phyloP scores from a whole-genome alignment of 2,329 filamentous ascomycete genomes.

The Ophiostoma tasmaniense region DNA sequence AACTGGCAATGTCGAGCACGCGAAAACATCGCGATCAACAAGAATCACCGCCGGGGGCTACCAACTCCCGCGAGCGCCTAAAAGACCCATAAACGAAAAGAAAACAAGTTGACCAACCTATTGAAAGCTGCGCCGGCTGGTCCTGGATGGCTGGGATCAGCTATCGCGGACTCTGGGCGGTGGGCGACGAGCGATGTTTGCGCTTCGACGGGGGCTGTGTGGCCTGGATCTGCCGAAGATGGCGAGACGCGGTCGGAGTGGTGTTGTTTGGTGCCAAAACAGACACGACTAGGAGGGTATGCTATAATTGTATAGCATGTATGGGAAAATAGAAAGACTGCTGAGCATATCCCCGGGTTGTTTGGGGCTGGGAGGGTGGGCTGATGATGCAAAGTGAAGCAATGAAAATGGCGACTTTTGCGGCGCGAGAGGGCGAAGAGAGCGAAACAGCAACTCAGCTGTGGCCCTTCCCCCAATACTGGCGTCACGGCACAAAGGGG shows the following conservation, averaged over 20 bases:
- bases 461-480: conserved; percentile 9
- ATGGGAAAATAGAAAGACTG: neutral
- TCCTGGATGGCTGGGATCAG: neutral
- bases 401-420: conserved; percentile 17
- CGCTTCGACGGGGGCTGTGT: neutral
- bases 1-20: neutral
- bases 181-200: neutral
- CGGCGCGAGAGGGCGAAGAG: conserved; percentile 16
- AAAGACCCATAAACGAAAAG: neutral
- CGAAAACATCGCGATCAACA: neutral
- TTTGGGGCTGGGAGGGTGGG: neutral
- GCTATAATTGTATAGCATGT: neutral
- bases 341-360: neutral
- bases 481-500: conserved; percentile 21
- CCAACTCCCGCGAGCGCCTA: neutral
- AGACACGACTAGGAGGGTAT: neutral
- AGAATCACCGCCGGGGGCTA: neutral
- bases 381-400: conserved; percentile 1
- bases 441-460: conserved; percentile 11
- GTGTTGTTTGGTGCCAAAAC: neutral
- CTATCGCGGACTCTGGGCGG: neutral
- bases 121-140: neutral
- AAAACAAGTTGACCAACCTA: neutral
- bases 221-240: conserved; percentile 2
- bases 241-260: neutral